Base-by-base conservation (phyloP, 2,329 filamentous ascomycete species). In the Penicillium olsonii region DNA sequence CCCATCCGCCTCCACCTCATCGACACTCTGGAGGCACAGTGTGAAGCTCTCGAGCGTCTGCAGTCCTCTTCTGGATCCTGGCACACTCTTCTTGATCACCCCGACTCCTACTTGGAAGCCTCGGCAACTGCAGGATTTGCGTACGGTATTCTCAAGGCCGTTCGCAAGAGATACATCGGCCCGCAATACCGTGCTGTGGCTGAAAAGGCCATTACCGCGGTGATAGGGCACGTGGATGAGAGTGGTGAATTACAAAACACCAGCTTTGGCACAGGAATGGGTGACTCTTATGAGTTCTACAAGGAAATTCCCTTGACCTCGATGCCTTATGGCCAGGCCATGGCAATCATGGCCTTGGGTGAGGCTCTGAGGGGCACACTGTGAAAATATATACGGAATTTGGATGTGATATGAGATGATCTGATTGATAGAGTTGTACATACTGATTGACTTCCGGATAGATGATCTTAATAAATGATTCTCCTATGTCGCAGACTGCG, bases 301-400 rank as follows among this genome's bases (percentile, higher is more conserved):
- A 86, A 87, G 68, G 81, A 88, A 55, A 91, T 92, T 50, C 79
- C 84, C 2, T 71, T 85, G 53, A 92, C 88, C 2, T 87, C 85
- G 59, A 92, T 92, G 88, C 88, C 88, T 6, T 92, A 92, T 61
- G 88, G 88, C 0, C 88, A 92, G 68, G 87, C 87, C 0, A 91
- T 92, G 88, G 88, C 87, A 0, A 90, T 91, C 55, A 90, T 92
- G 84, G 84, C 87, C 0, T 67, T 92, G 55, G 87, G 87, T 0
- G 88, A 92, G 70, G 88, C 87, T 59, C 65, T 88, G 68, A 77
- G 87, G 40, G 78, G 78, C 26, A 87, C 81, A 53, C 71, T 80
- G 31, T 81, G 17, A 49, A 5, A 48, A 42, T 18, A 15, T 10
- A 12, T 12, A 20, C 26, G 9, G 24, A 20, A 33, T 35, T 22